phyloP scores from a whole-genome alignment of 148 eudicot species.

The Camellia japonica region DNA sequence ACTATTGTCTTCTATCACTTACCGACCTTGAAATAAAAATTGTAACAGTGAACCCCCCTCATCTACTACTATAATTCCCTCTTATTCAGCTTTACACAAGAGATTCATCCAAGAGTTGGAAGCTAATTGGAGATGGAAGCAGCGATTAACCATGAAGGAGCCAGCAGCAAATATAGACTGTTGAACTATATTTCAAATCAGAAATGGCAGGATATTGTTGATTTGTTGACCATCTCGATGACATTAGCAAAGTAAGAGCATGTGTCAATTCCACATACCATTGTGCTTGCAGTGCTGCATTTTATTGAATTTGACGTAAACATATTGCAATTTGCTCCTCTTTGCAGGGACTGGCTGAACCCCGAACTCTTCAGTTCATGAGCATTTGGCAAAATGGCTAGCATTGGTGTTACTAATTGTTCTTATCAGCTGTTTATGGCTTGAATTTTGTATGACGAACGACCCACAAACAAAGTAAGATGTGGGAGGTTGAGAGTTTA shows the following conservation, averaged over 20 bases:
- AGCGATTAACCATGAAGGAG: slow-evolving; percentile 49
- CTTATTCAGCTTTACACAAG: slow-evolving; percentile 56
- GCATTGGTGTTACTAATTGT: too few relatives aligned
- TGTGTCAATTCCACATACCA: neutral
- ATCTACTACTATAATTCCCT: too few relatives aligned
- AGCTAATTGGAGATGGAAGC: slow-evolving; percentile 55
- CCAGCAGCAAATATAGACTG: slow-evolving; percentile 64
- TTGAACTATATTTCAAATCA: slow-evolving; percentile 60
- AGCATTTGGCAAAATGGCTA: neutral
- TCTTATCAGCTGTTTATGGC: neutral
- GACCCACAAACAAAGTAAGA: neutral
- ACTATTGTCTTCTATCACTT: too few relatives aligned
- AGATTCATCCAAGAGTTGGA: slow-evolving; percentile 72
- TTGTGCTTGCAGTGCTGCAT: neutral
- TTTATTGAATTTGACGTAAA: neutral
- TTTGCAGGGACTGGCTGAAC: slow-evolving; percentile 80
- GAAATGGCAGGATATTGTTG: slow-evolving; percentile 64
- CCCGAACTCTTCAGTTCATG: slow-evolving; percentile 44
- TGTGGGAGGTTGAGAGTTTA: neutral
- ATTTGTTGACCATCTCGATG: slow-evolving; percentile 90
- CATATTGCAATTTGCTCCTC: slow-evolving; percentile 9
- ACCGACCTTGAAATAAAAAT: too few relatives aligned
- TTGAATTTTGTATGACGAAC: neutral
- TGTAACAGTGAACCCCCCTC: too few relatives aligned
- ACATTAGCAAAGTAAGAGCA: slow-evolving; percentile 73